Conservation (phyloP, 1,284 basidiomycete genomes). For the Fomitopsis pinicola region DNA sequence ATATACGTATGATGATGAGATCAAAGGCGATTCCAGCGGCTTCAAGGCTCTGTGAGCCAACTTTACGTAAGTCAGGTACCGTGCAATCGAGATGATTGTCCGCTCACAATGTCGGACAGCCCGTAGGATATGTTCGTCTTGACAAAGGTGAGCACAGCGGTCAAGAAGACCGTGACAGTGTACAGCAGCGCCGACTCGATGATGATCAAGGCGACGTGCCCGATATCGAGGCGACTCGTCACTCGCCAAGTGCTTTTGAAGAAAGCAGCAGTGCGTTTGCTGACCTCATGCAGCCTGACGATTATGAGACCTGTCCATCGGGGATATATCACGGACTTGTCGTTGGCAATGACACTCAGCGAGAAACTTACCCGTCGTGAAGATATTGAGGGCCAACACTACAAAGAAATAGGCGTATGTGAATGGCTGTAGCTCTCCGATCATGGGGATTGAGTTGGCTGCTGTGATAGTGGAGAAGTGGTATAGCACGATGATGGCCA, state of each 20-base stretch:
- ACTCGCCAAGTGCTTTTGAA: neutral
- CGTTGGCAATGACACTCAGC: neutral
- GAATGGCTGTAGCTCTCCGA: no score
- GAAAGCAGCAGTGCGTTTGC: neutral
- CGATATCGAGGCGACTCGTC: neutral
- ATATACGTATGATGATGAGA: neutral
- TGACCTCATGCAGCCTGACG: neutral
- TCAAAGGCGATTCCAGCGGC: neutral
- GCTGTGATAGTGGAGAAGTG: no score
- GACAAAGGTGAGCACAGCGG: neutral
- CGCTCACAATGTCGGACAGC: neutral
- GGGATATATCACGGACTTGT: neutral
- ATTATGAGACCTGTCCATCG: neutral
- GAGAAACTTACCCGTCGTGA: neutral
- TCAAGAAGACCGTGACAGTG: neutral
- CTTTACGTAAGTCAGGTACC: neutral
- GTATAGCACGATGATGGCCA: no score
- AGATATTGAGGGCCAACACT: neutral
- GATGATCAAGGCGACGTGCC: neutral
- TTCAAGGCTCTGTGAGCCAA: neutral
- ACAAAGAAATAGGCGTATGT: no score
- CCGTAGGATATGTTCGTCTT: neutral
- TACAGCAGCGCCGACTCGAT: neutral
- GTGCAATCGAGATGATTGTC: neutral
- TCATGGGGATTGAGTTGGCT: no score